Evolutionary conservation across 305 asterid genomes (phyloP).

Genomic region (Rubia peregrina): DNA sequence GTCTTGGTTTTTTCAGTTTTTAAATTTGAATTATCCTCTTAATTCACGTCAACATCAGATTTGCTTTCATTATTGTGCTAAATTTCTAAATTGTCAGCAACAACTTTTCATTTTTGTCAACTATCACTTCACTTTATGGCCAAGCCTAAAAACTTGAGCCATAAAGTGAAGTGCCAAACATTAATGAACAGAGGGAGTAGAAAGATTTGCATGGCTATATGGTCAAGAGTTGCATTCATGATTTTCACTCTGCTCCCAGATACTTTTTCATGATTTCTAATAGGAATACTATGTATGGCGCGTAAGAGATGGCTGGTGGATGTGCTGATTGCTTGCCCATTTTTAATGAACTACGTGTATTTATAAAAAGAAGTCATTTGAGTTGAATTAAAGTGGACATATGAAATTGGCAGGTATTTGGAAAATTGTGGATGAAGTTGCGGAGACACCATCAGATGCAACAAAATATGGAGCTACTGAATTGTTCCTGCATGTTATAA

Average conservation of each 20-base stretch:
- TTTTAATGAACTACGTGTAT: neutral
- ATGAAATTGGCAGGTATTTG: slow-evolving; percentile 46
- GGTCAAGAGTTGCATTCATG: neutral
- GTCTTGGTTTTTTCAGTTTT: too few species aligned
- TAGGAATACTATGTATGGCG: neutral
- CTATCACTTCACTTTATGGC: too few species aligned
- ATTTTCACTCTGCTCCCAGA: neutral
- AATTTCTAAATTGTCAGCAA: too few species aligned
- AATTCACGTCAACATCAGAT: too few species aligned
- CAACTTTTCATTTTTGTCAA: too few species aligned
- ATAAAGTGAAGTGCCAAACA: too few species aligned
- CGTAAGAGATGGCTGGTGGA: neutral
- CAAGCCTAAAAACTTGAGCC: too few species aligned
- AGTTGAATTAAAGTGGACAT: slow-evolving; percentile 11
- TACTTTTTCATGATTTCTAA: neutral
- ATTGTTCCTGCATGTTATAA: slow-evolving; percentile 56
- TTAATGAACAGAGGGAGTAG: too few species aligned
- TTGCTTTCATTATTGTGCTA: too few species aligned
- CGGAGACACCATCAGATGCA: slow-evolving; percentile 49
- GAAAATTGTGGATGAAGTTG: slow-evolving; percentile 64
- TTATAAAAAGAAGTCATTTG: neutral
- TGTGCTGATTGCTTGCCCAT: neutral
- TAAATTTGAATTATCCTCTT: too few species aligned
- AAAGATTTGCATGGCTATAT: neutral
- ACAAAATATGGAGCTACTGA: slow-evolving; percentile 60